Percentiles rank a stretch among this genome's conserved stretches.
These are phyloP conservation scores for Macadamia integrifolia DNA, from an alignment of 164 flowering plant genomes.

Conservation along the genomic window DNA sequence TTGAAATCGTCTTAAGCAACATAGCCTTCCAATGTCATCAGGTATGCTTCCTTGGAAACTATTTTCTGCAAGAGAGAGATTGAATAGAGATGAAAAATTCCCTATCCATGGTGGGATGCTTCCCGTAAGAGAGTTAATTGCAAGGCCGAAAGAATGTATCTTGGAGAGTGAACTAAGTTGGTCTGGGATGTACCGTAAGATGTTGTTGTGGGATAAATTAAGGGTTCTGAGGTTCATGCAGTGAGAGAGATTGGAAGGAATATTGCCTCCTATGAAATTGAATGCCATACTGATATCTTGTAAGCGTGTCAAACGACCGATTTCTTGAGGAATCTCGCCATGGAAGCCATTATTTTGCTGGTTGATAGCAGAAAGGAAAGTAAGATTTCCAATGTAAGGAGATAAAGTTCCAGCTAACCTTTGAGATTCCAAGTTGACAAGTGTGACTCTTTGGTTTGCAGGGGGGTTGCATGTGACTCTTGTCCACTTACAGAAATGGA, in stretches of 20 bases:
- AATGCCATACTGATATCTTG: constrained; percentile 7
- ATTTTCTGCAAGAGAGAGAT: background rate
- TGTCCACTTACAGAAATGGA: constrained; percentile 31
- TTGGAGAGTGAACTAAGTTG: constrained; percentile 14
- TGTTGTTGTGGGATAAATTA: constrained; percentile 3
- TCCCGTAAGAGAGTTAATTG: constrained; percentile 20
- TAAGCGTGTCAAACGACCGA: constrained; percentile 16
- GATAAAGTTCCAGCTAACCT: constrained; percentile 20
- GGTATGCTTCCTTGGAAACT: background rate
- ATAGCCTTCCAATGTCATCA: background rate
- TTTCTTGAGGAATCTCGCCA: constrained; percentile 26
- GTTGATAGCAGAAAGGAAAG: constrained; percentile 16
- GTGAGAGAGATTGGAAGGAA: constrained; percentile 22
- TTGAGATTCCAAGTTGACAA: constrained; percentile 11
- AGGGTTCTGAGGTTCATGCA: constrained; percentile 16
- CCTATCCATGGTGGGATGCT: constrained; percentile 21
- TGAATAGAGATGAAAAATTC: constrained; percentile 7
- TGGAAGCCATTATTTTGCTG: constrained; percentile 20
- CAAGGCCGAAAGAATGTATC: background rate
- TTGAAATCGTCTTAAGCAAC: background rate
- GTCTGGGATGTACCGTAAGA: constrained; percentile 19
- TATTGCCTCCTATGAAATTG: constrained; percentile 23
- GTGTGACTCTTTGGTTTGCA: constrained; percentile 14
- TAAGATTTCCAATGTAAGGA: constrained; percentile 28
- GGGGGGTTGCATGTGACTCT: constrained; percentile 26